Evolutionary conservation across 2,329 filamentous ascomycete genomes (phyloP).

Genomic region (Colletotrichum gloeosporioides): DNA sequence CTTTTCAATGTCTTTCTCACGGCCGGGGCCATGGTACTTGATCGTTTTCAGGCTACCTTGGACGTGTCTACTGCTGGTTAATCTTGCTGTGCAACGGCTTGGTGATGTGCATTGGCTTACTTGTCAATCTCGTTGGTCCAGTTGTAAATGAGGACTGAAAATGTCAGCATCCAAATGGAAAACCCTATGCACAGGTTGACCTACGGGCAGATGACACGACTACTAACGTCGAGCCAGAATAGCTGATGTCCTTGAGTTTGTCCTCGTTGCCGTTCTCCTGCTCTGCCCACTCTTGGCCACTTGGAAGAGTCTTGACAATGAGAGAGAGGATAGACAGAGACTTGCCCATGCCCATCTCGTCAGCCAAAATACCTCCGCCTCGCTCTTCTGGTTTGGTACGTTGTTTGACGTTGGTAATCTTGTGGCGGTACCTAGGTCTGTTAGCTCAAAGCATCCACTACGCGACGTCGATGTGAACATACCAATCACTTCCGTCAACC

Average conservation of each 20-base stretch:
- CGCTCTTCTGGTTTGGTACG: slow-evolving; percentile 31
- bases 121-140: slow-evolving; percentile 43
- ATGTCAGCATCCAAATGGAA: slow-evolving; percentile 11
- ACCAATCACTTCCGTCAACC: slow-evolving; percentile 31
- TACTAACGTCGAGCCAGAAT: slow-evolving; percentile 47
- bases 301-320: slow-evolving; percentile 44
- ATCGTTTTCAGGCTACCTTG: slow-evolving; percentile 29
- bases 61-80: slow-evolving; percentile 34
- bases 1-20: slow-evolving; percentile 26
- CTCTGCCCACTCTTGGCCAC: slow-evolving; percentile 39
- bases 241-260: slow-evolving; percentile 17
- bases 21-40: slow-evolving; percentile 41
- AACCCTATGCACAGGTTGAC: background rate
- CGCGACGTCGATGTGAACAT: background rate
- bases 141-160: slow-evolving; percentile 41
- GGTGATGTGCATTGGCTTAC: slow-evolving; percentile 27
- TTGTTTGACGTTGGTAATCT: slow-evolving; percentile 42
- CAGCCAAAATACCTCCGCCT: slow-evolving; percentile 57
- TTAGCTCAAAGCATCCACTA: background rate
- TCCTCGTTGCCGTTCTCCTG: slow-evolving; percentile 21
- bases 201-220: slow-evolving; percentile 47
- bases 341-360: slow-evolving; percentile 69
- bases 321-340: slow-evolving; percentile 57
- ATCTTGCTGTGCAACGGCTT: background rate
- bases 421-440: slow-evolving; percentile 37